Percentiles rank a stretch among this genome's conserved stretches.
These are phyloP conservation scores for Salix exigua DNA, from an alignment of 345 rosid species.

Conservation along the genomic window DNA sequence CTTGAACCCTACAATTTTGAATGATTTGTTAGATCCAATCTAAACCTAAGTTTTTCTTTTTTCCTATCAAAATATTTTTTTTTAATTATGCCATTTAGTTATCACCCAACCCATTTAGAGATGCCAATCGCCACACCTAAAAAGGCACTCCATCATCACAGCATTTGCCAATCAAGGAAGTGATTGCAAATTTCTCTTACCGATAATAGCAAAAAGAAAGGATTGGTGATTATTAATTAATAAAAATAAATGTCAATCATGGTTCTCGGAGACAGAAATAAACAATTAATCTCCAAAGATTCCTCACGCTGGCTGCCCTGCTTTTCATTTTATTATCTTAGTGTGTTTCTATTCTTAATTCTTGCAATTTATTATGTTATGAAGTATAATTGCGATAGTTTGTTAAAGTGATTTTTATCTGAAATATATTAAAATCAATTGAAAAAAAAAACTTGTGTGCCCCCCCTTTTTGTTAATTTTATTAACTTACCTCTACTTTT, in stretches of 20 bases:
- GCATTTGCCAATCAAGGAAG: background rate
- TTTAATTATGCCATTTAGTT: too few relatives aligned
- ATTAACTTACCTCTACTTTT: background rate
- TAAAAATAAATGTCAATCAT: background rate
- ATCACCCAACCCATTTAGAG: background rate
- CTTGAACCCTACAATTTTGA: background rate
- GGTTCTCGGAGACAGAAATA: background rate
- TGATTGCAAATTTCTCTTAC: background rate
- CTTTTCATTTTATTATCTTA: background rate
- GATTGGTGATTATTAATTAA: background rate
- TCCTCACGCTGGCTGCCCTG: background rate
- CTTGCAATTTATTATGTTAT: background rate
- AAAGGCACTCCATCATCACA: too few relatives aligned
- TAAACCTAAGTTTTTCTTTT: too few relatives aligned
- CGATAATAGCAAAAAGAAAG: background rate
- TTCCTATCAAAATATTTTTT: too few relatives aligned
- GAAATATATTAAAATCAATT: too few relatives aligned
- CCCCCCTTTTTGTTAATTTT: background rate
- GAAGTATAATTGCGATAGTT: too few relatives aligned
- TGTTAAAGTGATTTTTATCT: too few relatives aligned
- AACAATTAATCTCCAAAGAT: background rate
- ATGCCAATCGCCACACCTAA: background rate
- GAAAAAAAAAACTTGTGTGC: too few relatives aligned
- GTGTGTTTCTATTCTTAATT: background rate
- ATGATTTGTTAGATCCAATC: background rate